Percentiles rank a stretch among this genome's conserved stretches.
phyloP scores from a whole-genome alignment of 768 basidiomycete species.

The Leccinellum luteum region DNA sequence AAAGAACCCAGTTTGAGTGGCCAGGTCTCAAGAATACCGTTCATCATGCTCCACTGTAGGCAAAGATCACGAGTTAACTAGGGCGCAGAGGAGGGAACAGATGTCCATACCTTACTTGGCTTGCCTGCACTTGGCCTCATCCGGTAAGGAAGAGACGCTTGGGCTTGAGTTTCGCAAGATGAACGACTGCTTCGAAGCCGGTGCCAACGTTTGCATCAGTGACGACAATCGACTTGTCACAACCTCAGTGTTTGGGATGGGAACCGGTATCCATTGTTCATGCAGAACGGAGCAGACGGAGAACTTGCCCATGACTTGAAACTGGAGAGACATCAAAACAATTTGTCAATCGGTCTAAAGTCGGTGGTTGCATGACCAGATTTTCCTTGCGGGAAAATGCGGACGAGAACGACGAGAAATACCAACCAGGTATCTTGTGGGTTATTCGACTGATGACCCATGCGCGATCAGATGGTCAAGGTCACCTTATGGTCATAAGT shows the following conservation, averaged over 20 bases:
- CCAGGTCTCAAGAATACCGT: slow-evolving; percentile 27
- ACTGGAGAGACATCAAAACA: too few relatives aligned
- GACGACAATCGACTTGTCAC: slow-evolving; percentile 25
- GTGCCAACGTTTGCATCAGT: slow-evolving; percentile 30
- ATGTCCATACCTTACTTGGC: slow-evolving; percentile 17
- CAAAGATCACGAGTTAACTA: neutral
- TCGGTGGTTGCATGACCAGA: neutral
- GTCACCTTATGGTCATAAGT: too few relatives aligned
- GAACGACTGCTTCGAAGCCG: slow-evolving; percentile 30
- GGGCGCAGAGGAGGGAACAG: neutral
- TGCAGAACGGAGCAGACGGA: slow-evolving; percentile 17
- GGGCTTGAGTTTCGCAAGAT: slow-evolving; percentile 24
- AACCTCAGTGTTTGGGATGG: slow-evolving; percentile 18
- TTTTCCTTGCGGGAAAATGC: neutral
- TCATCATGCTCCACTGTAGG: slow-evolving; percentile 7
- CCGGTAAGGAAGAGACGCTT: slow-evolving; percentile 25
- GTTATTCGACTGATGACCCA: neutral
- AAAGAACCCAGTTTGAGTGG: slow-evolving; percentile 34
- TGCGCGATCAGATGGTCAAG: neutral
- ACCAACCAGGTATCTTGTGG: neutral
- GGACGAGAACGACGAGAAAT: neutral
- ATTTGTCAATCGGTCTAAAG: neutral
- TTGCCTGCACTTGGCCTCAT: slow-evolving; percentile 19
- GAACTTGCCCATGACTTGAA: slow-evolving; percentile 24
- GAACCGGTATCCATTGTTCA: slow-evolving; percentile 29